These are phyloP conservation scores for Maudiozyma barnettii DNA, from an alignment of 805 yeast species.

Conservation along the genomic window DNA sequence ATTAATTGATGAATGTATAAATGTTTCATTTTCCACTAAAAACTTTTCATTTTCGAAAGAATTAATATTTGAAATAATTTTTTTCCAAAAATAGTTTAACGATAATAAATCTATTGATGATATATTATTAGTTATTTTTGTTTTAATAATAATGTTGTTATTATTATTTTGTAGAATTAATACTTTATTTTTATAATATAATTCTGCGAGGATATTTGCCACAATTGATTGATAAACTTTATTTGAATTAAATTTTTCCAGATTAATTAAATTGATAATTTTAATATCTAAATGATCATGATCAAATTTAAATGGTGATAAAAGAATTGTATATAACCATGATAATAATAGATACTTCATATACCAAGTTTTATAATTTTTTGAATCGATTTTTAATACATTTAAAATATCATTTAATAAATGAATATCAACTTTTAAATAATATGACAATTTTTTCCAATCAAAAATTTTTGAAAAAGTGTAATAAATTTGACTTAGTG, in stretches of 20 bases:
- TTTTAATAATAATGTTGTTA: no score
- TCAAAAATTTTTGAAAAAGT: slow-evolving; percentile 57
- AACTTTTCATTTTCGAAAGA: not conserved
- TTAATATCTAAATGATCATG: slow-evolving; percentile 29
- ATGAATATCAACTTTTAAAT: slow-evolving; percentile 51
- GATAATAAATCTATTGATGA: slow-evolving; percentile 9
- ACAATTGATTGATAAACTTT: slow-evolving; percentile 34
- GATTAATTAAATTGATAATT: slow-evolving; percentile 18
- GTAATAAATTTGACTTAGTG: slow-evolving; percentile 36
- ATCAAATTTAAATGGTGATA: slow-evolving; percentile 64
- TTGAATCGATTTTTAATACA: slow-evolving; percentile 11
- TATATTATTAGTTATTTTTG: no score
- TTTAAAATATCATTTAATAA: slow-evolving; percentile 34
- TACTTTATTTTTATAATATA: slow-evolving; percentile 22
- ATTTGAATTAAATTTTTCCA: slow-evolving; percentile 31
- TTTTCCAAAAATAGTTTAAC: slow-evolving; percentile 13
- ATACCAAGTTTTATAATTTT: slow-evolving; percentile 33
- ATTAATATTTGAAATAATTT: not conserved
- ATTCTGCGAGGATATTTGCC: slow-evolving; percentile 23
- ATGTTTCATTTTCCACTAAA: not conserved
- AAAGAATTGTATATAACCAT: slow-evolving; percentile 62
- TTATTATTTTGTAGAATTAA: slow-evolving; percentile 5
- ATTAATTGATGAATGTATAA: not conserved
- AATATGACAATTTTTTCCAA: slow-evolving; percentile 47
- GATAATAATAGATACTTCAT: slow-evolving; percentile 42